Evolutionary conservation across 441 rosid genomes (phyloP).

Genomic region (Populus hybrid): DNA sequence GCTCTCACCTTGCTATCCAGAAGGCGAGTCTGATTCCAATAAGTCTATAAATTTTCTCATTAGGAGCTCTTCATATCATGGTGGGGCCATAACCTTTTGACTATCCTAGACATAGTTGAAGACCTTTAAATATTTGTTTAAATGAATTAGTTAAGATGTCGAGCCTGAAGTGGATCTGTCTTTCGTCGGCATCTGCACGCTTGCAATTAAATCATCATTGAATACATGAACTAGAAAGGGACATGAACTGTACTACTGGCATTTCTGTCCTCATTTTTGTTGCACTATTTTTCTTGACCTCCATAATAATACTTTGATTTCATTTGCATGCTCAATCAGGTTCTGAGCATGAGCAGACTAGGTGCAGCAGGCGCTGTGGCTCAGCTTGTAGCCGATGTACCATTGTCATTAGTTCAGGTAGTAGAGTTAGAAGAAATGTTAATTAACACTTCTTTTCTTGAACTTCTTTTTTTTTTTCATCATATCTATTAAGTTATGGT

Average conservation of each 20-base stretch:
- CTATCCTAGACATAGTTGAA: conserved; percentile 22
- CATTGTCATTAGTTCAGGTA: conserved; percentile 85
- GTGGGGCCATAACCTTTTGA: conserved; percentile 32
- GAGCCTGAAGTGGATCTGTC: conserved; percentile 22
- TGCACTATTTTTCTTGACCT: not conserved
- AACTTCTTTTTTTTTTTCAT: not conserved
- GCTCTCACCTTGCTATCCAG: not conserved
- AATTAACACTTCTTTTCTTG: not conserved
- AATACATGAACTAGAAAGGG: conserved; percentile 3
- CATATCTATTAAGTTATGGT: not conserved
- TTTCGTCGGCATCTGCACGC: conserved; percentile 13
- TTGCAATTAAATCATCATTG: conserved; percentile 11
- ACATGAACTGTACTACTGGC: conserved; percentile 13
- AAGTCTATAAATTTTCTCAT: conserved; percentile 9
- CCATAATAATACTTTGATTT: conserved; percentile 3
- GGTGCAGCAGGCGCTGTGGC: conserved; percentile 99
- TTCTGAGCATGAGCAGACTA: conserved; percentile 94
- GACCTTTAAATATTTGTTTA: conserved; percentile 22
- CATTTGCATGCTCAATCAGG: conserved; percentile 42
- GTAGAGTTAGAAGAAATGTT: conserved; percentile 5
- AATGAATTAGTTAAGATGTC: conserved; percentile 26
- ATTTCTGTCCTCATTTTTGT: not conserved
- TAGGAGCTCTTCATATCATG: conserved; percentile 17
- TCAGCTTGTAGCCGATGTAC: conserved; percentile 89
- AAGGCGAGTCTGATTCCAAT: conserved; percentile 17